These are phyloP conservation scores for Calonectria fujianensis DNA, from an alignment of 2,329 filamentous ascomycete genomes.

Conservation along the genomic window DNA sequence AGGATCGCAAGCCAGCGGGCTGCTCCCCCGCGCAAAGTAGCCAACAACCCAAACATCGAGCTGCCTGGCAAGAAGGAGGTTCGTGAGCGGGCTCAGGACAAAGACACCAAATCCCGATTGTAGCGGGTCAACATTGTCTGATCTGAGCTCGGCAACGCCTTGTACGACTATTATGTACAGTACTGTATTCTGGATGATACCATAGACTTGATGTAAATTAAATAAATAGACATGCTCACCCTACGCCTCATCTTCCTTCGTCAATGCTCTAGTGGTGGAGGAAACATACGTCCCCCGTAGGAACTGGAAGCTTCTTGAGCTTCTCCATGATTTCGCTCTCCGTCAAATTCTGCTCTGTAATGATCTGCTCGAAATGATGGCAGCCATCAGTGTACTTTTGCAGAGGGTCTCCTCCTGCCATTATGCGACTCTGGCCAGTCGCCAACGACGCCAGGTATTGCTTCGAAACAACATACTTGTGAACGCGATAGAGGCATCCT, in stretches of 20 bases:
- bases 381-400: constrained; percentile 83
- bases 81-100: constrained; percentile 51
- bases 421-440: constrained; percentile 69
- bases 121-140: constrained; percentile 9
- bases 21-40: constrained; percentile 55
- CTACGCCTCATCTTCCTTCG: neutral
- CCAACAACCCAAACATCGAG: constrained; percentile 65
- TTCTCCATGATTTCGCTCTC: constrained; percentile 82
- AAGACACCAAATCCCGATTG: constrained; percentile 38
- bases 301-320: constrained; percentile 74
- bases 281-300: constrained; percentile 72
- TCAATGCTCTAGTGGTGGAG: constrained; percentile 67
- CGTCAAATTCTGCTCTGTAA: constrained; percentile 82
- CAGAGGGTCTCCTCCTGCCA: constrained; percentile 70
- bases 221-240: constrained; percentile 39
- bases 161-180: constrained; percentile 55
- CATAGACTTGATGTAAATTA: constrained; percentile 54
- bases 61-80: constrained; percentile 61
- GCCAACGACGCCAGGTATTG: constrained; percentile 75
- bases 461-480: constrained; percentile 89
- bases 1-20: constrained; percentile 46
- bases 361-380: constrained; percentile 88
- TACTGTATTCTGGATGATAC: constrained; percentile 56
- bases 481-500: constrained; percentile 92
- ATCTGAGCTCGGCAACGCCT: constrained; percentile 28